Evolutionary conservation across 2,329 filamentous ascomycete species (phyloP).

Genomic region (Alternaria novae-zelandiae): DNA sequence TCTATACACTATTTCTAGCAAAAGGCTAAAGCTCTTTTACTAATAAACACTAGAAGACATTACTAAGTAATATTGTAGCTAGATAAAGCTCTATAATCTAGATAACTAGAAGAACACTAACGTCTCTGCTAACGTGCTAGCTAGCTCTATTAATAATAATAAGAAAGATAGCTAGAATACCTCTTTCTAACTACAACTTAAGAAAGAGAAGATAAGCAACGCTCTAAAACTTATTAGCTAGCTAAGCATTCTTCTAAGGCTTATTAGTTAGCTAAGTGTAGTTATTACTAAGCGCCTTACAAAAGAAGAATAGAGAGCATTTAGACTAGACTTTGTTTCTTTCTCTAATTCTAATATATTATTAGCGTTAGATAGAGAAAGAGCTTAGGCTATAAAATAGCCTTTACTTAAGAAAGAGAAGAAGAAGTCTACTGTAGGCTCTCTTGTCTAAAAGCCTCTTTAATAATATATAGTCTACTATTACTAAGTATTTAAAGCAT

Average conservation of each 20-base stretch:
- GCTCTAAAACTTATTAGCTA: neutral
- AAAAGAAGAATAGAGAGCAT: neutral
- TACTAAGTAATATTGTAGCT: neutral
- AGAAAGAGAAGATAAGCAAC: neutral
- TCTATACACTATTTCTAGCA: neutral
- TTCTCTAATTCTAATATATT: neutral
- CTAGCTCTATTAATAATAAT: neutral
- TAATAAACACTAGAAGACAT: neutral
- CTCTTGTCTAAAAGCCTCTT: no score
- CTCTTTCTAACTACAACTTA: neutral
- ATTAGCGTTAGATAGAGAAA: neutral
- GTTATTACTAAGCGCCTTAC: neutral
- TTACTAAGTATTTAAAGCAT: no score
- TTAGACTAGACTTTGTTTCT: neutral
- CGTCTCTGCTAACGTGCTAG: accelerated
- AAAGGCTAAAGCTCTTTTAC: neutral
- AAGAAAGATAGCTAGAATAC: neutral
- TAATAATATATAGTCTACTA: no score
- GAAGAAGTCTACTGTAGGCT: no score
- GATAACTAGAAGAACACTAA: neutral
- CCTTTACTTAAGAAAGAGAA: no score
- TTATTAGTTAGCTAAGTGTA: neutral
- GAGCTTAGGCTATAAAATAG: no score
- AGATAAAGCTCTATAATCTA: neutral
- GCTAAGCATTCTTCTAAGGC: neutral